Evolutionary conservation across 1,284 basidiomycete species (phyloP), one percentile per base, ranked within the genome.

Genomic region (Naganishia cerealis): DNA sequence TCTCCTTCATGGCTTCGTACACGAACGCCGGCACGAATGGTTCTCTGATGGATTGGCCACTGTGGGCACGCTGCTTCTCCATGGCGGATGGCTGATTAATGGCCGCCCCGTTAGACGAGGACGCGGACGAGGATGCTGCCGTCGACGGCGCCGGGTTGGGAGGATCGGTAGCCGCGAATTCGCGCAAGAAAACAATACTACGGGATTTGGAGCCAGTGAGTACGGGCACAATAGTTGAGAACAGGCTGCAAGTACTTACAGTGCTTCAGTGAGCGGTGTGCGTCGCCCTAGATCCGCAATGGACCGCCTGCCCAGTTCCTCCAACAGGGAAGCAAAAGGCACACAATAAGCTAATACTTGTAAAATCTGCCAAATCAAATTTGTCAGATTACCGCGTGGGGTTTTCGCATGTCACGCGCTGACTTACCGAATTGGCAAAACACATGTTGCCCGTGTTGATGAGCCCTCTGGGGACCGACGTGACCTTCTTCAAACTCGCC

Each of bases 391-490:
- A 56, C 18, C 40, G 42, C 59, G n/a, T 33, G 13, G 43, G 56
- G 38, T 26, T 29, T 21, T 16, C 29, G 39, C 13, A 62, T 15
- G 24, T 53, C 5, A 58, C 24, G 1, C 15, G 48, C 24, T 40
- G 42, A 76, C 81, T 72, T 59, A 83, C 90, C 0, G 93, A 89
- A 76, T 98, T 98, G 62, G 94, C 94, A 78, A 97, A 99, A 81
- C 95, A 99, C 87, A 97, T 90, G 81, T 99, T 99, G 10, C 95
- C 95, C 6, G 88, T 90, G 81, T 98, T 99, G 75, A 98, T 86
- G 53, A 99, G 82, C 5, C 95, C 95, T 38, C 94, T 85, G 0
- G 92, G 89, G 39, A 84, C 80, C 26, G 86, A 85, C 69, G 71
- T 62, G 2, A 69, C 59, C 46, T 62, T 69, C 48, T 62, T 50